Percentiles rank a stretch among this genome's conserved stretches.
These are phyloP conservation scores for Rubroshorea leprosula DNA, from an alignment of 345 rosid species.

Conservation along the genomic window DNA sequence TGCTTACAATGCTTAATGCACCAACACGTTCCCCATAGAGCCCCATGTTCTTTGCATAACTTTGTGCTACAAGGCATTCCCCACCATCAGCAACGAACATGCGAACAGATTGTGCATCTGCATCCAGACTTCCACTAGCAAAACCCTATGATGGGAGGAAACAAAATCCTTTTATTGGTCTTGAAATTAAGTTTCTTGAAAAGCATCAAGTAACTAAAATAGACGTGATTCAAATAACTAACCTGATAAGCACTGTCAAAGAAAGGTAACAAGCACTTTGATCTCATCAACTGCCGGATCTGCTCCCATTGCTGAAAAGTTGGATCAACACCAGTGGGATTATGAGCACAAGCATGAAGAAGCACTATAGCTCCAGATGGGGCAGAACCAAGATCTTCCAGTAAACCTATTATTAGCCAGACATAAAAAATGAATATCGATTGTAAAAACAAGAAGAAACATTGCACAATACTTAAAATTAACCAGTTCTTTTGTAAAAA, in stretches of 20 bases:
- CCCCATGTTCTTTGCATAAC: constrained; percentile 95
- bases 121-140: constrained; percentile 83
- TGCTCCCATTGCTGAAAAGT: constrained; percentile 84
- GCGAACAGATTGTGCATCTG: constrained; percentile 68
- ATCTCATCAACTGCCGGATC: constrained; percentile 70
- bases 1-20: constrained; percentile 90
- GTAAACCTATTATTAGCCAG: constrained; percentile 73
- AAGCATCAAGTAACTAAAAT: background rate
- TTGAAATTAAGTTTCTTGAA: background rate
- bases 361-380: constrained; percentile 86
- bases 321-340: constrained; percentile 97
- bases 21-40: constrained; percentile 95
- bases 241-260: constrained; percentile 99
- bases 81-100: constrained; percentile 91
- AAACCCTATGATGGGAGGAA: constrained; percentile 46
- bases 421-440: too few relatives aligned
- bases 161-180: background rate
- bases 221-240: background rate
- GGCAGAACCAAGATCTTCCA: constrained; percentile 86
- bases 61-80: constrained; percentile 78
- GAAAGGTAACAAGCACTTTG: constrained; percentile 75
- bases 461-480: too few relatives aligned
- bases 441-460: too few relatives aligned
- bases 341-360: constrained; percentile 98
- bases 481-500: too few relatives aligned